These are phyloP conservation scores for Nidula niveotomentosa DNA, from an alignment of 1,284 basidiomycete genomes.

Conservation along the genomic window DNA sequence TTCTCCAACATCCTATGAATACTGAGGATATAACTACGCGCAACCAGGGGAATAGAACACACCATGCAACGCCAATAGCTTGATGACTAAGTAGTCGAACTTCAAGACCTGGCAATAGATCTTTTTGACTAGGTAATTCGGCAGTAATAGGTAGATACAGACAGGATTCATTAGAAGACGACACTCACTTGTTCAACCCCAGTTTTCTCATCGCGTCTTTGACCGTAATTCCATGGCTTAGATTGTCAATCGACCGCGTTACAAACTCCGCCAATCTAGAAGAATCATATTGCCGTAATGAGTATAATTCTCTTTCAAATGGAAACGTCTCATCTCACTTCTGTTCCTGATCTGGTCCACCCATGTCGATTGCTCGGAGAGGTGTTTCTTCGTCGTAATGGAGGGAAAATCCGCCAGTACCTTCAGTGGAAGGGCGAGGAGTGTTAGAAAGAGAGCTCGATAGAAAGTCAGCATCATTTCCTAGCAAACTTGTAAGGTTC, in stretches of 20 bases:
- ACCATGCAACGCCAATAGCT: conserved; percentile 72
- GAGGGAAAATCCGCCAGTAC: conserved; percentile 30
- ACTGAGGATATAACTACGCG: conserved; percentile 7
- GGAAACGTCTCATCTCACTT: conserved; percentile 22
- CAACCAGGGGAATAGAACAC: conserved; percentile 11
- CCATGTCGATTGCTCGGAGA: conserved; percentile 39
- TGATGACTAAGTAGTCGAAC: conserved; percentile 72
- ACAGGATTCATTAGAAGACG: neutral
- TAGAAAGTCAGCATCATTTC: neutral
- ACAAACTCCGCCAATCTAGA: conserved; percentile 60
- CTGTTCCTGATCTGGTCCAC: conserved; percentile 44
- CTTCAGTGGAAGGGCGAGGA: neutral
- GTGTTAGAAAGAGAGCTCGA: neutral
- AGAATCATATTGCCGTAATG: conserved; percentile 1
- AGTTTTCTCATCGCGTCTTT: conserved; percentile 49
- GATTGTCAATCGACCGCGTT: conserved; percentile 53
- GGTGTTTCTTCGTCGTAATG: conserved; percentile 47
- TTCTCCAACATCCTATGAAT: conserved; percentile 57
- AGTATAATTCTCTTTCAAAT: neutral
- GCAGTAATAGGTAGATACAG: no score
- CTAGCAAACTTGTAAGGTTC: neutral
- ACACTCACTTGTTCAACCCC: conserved; percentile 41
- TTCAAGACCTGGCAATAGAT: conserved; percentile 60
- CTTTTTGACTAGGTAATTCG: conserved; percentile 35
- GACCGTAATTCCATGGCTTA: conserved; percentile 49